phyloP scores from a whole-genome alignment of 345 rosid genomes.

The Brassica carinata region DNA sequence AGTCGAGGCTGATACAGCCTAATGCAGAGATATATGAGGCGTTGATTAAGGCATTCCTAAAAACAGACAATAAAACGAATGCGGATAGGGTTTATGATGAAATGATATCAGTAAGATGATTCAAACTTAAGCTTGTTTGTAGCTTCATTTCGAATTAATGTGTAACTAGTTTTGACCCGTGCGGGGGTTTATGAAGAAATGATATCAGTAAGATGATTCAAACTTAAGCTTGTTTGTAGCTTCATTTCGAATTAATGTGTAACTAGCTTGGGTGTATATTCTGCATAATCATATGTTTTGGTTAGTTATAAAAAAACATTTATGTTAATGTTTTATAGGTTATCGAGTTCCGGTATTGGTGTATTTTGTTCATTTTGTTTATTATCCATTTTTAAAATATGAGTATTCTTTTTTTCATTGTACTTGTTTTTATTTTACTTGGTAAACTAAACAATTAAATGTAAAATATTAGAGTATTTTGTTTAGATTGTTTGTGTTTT shows the following conservation, averaged over 20 bases:
- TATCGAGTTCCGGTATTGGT: too few species aligned
- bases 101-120: slow-evolving; percentile 41
- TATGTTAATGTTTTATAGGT: too few species aligned
- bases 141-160: neutral
- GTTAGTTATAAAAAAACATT: too few species aligned
- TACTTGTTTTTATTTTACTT: too few species aligned
- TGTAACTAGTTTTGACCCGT: neutral
- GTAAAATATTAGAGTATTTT: too few species aligned
- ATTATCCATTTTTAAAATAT: too few species aligned
- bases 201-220: slow-evolving; percentile 30
- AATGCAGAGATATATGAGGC: slow-evolving; percentile 46
- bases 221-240: neutral
- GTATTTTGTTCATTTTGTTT: too few species aligned
- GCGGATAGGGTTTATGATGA: slow-evolving; percentile 47
- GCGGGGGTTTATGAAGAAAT: slow-evolving; percentile 52
- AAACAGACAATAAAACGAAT: slow-evolving; percentile 40
- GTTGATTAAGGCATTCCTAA: slow-evolving; percentile 37
- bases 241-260: neutral
- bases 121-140: neutral
- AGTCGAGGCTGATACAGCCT: slow-evolving; percentile 41
- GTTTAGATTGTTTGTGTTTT: too few species aligned
- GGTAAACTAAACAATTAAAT: too few species aligned
- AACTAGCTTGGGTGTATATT: neutral
- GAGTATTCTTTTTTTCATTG: too few species aligned
- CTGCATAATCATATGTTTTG: too few species aligned